phyloP scores from a whole-genome alignment of 2,329 filamentous ascomycete species.

The Pyricularia grisea region DNA sequence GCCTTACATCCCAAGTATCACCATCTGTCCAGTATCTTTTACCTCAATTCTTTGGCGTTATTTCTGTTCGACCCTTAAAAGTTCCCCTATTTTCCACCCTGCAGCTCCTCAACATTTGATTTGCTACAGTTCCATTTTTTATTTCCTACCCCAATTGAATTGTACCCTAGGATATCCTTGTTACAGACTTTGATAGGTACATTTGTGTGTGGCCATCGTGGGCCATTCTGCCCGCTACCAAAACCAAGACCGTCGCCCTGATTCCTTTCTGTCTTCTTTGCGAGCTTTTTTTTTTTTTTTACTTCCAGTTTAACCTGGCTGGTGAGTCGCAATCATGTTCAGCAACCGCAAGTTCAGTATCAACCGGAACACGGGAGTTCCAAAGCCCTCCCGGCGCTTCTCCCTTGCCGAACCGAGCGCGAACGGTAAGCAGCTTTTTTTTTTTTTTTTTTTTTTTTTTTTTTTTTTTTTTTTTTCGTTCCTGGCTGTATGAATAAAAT shows the following conservation, averaged over 20 bases:
- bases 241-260: background rate
- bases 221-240: background rate
- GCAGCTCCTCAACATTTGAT: background rate
- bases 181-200: background rate
- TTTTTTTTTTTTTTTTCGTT: no score
- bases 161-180: background rate
- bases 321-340: constrained; percentile 31
- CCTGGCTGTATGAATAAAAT: background rate
- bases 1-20: background rate
- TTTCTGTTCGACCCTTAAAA: background rate
- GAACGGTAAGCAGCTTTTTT: constrained; percentile 35
- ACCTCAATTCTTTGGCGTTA: background rate
- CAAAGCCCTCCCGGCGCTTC: constrained; percentile 46
- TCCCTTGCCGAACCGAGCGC: constrained; percentile 47
- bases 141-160: background rate
- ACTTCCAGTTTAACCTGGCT: background rate
- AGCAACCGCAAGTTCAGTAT: constrained; percentile 56
- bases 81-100: background rate
- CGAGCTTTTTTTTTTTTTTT: background rate
- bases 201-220: background rate
- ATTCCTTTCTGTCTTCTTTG: background rate
- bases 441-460: no score
- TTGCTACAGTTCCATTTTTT: background rate
- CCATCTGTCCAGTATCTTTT: background rate
- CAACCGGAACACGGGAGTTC: constrained; percentile 55